Base-by-base conservation (phyloP, 148 eudicot species). In the Vaccinium myrtillus region DNA sequence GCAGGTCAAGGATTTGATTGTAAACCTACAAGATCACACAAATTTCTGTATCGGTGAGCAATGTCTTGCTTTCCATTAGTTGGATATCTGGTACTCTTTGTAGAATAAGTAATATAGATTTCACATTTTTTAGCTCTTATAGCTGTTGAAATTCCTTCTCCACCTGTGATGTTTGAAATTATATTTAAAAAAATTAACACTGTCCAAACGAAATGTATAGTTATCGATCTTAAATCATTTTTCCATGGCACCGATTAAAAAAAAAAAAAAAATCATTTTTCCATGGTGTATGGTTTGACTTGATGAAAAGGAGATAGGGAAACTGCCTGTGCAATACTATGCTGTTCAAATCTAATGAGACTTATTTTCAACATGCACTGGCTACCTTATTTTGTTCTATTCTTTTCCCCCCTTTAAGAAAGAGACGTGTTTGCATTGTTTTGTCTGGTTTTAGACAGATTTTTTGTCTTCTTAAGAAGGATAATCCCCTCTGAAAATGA, bases 41-140 rank as follows among this genome's bases (percentile, higher is more conserved):
- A 87, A 91, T 78, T 88, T 95, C 77, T 91, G 92, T 81, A 88
- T 95, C 25, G 93, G 98, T 95, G 83, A 91, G 98, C 82, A 67
- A 18, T 70, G n/a, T 75, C 13, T 32, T 80, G 13, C 80, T 79
- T 55, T 74, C 4, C 77, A 8, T 61, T 74, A 48, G 79, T 32
- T 73, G 58, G 56, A 23, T 2, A 23, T 27, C 43, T 81, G 13
- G 4, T 78, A 55, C 10, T 11, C 61, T 76, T 19, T 13, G 69
- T 23, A 27, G 32, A 25, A 55, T 53, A 70, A 27, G 9, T 70
- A 12, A 8, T 6, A 10, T 70, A 27, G 25, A 71, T 36, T 39
- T 67, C 56, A 39, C 48, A 2, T 55, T 21, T 15, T 43, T 12
- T 71, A 5, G 21, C 55, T 73, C 18, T 69, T 67, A 27, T 10